Evolutionary conservation across 768 basidiomycete species (phyloP), one percentile per base, ranked within the genome.

Genomic region (Russula earlei): DNA sequence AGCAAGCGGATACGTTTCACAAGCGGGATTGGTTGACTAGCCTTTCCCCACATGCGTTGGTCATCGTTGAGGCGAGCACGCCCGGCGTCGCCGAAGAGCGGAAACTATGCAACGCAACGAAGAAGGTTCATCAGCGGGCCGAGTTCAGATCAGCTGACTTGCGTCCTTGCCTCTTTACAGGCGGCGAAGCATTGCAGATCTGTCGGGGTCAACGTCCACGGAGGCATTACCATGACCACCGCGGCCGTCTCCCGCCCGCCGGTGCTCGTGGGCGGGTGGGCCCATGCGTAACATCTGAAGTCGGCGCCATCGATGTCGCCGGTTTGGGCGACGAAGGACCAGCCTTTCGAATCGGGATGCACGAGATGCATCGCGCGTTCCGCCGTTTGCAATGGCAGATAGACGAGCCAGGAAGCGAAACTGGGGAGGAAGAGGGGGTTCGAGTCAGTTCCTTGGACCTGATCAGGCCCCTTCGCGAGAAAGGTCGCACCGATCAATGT

Each of bases 31-130:
- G 19, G 29, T 33, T 7, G 29, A 27, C 49, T 52, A 34, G 55
- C 60, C 60, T 62, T 59, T 47, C 50, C 60, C 60, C 60, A 62
- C 33, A 56, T 34, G 12, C 59, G 59, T 12, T 62, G 46, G 5
- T 61, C 52, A 15, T 56, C 51, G 17, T 50, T 52, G 8, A 60
- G 11, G 10, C 37, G 34, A 17, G 36, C 20, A 34, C 50, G 52
- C 12, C 51, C 33, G 4, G 25, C 25, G 33, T 44, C 40, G 17
- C 40, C 27, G 22, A 58, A 60, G 6, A 42, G 37, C 1, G 60
- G 60, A 38, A 62, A 62, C 60, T 62, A 20, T 10, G n/a, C n/a
- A n/a, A n/a, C n/a, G n/a, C n/a, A n/a, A 33, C 14, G 5, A 9
- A 54, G 41, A 1, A 41, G n/a, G n/a, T n/a, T n/a, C n/a, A n/a